Percentiles rank a stretch among this genome's conserved stretches.
Evolutionary conservation across 805 yeast species (phyloP).

Genomic region (Wickerhamomyces ciferrii): DNA sequence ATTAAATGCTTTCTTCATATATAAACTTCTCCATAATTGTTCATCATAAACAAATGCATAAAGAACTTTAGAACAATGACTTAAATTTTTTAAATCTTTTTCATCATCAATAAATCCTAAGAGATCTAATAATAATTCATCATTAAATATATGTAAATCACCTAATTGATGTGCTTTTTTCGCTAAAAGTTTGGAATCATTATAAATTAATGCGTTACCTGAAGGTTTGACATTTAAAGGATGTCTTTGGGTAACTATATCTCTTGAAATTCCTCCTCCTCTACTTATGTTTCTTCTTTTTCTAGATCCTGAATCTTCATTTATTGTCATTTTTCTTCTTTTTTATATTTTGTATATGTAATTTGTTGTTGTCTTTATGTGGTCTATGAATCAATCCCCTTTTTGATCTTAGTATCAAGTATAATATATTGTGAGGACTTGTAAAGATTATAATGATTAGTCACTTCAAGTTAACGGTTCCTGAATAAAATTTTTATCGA

Average conservation of each 20-base stretch:
- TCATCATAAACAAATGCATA: conserved; percentile 75
- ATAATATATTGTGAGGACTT: not conserved
- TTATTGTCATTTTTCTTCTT: conserved; percentile 12
- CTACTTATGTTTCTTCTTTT: conserved; percentile 16
- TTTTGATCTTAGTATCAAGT: too few species aligned
- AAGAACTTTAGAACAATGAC: conserved; percentile 57
- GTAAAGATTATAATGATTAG: too few species aligned
- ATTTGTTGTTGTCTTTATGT: not conserved
- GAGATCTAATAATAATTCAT: conserved; percentile 56
- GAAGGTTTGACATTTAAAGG: conserved; percentile 72
- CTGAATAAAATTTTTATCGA: not conserved
- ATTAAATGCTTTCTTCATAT: conserved; percentile 26
- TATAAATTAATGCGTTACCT: conserved; percentile 54
- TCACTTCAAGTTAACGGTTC: too few species aligned
- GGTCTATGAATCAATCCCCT: too few species aligned
- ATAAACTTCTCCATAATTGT: conserved; percentile 72
- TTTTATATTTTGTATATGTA: not conserved
- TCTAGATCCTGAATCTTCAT: conserved; percentile 9
- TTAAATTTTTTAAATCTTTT: conserved; percentile 42
- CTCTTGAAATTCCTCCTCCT: conserved; percentile 20
- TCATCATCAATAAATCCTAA: conserved; percentile 43
- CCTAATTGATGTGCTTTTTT: conserved; percentile 42
- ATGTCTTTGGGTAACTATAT: conserved; percentile 39
- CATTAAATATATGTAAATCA: conserved; percentile 43
- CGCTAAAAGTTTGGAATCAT: conserved; percentile 10